Evolutionary conservation across 2,329 filamentous ascomycete genomes (phyloP).

Genomic region (Thielaviopsis ethacetica): DNA sequence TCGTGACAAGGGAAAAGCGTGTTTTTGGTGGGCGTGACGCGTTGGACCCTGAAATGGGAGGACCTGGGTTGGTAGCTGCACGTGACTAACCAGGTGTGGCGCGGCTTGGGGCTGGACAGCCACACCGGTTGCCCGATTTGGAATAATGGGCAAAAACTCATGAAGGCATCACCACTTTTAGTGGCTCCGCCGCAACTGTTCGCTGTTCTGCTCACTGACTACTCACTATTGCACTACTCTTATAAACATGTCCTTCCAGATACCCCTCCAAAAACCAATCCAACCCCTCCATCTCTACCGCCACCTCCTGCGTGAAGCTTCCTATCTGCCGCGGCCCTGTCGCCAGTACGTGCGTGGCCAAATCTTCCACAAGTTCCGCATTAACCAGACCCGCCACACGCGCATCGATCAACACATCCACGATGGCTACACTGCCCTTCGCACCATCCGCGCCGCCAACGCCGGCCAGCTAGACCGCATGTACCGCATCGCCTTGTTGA

Average conservation of each 20-base stretch:
- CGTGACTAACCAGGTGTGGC: no score
- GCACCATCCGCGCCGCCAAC: slow-evolving; percentile 35
- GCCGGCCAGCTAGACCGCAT: slow-evolving; percentile 31
- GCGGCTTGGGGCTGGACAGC: no score
- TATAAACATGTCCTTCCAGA: slow-evolving; percentile 13
- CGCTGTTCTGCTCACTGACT: background rate
- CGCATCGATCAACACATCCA: slow-evolving; percentile 20
- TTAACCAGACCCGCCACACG: slow-evolving; percentile 18
- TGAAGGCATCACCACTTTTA: no score
- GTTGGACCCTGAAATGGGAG: background rate
- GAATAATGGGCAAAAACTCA: no score
- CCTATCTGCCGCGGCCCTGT: slow-evolving; percentile 40
- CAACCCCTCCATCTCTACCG: slow-evolving; percentile 34
- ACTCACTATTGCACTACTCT: background rate
- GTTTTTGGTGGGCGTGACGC: slow-evolving; percentile 11
- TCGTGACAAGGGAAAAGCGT: slow-evolving; percentile 20
- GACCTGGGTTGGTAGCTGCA: no score
- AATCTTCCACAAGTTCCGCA: slow-evolving; percentile 31
- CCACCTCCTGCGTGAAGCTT: slow-evolving; percentile 41
- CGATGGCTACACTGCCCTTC: slow-evolving; percentile 27
- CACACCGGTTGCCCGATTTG: no score
- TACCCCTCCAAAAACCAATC: slow-evolving; percentile 18
- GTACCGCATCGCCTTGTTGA: slow-evolving; percentile 28
- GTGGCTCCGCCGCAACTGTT: no score
- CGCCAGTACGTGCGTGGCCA: slow-evolving; percentile 26